Base-by-base conservation (phyloP, 2,329 filamentous ascomycete genomes). In the Fusarium sp. region DNA sequence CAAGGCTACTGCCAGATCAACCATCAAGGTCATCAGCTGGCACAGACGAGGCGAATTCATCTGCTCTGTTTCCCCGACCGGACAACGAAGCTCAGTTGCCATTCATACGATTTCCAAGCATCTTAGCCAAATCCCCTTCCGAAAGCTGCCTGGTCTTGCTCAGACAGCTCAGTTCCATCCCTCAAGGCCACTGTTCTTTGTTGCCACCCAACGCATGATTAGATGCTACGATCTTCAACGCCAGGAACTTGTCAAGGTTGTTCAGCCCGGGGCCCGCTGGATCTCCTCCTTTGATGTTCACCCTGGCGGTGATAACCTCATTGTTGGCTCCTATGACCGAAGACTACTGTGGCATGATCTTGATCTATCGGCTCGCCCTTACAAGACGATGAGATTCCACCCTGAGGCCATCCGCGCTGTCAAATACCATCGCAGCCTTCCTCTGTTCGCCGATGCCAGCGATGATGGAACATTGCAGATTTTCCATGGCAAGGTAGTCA, bases 301-400 rank as follows among this genome's bases (percentile, higher is more conserved):
- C 80, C 91, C 94, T 1, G 92, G 92, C 20, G 96, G 96, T 44
- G 94, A 97, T 81, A 98, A 99, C 77, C 81, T 99, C 57, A 93
- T 98, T 62, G 93, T 98, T 13, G 94, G 94, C 43, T 96, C 94
- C 1, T 99, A 98, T 81, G 96, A 99, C 82, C 91, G 94, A 70
- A 90, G 95, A 46, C 85, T 99, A 5, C 86, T 99, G 31, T 99
- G 96, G 96, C 96, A 98, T 82, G 96, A 99, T 81, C 86, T 98
- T 55, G 96, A 99, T 72, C 88, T 99, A 35, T 96, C 93, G 2
- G 91, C 88, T 68, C 89, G 93, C 49, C 96, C 96, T 0, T 98
- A 97, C 85, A 98, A 98, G 85, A 98, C 95, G 2, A 90, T 99
- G 82, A 89, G 96, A 50, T 99, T 98, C 84, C 96, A 99, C 82